Evolutionary conservation across 2,329 filamentous ascomycete species (phyloP), one percentile per base, ranked within the genome.

Genomic region (Arachnopeziza araneosa): DNA sequence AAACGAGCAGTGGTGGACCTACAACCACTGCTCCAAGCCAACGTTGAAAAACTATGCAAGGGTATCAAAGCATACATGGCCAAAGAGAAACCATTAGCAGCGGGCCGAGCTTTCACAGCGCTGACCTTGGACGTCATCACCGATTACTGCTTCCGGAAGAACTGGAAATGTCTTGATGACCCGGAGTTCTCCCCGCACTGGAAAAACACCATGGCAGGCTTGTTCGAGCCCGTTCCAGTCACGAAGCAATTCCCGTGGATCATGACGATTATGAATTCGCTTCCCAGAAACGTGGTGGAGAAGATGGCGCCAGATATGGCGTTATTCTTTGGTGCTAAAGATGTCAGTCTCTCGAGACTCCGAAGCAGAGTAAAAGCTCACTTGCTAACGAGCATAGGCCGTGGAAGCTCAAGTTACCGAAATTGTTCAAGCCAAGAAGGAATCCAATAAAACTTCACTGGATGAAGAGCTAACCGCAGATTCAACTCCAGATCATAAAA

Each of bases 111-210:
- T 10, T 67, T 63, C 54, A 58, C 58, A 44, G 66, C 59, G 54
- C 58, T 63, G 10, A 60, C 64, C 10, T 67, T 63, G 12, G 72
- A 74, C 62, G 63, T 70, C 12, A 68, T 73, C 48, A 71, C 67
- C 19, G 58, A 68, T 44, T 73, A 72, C 63, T 64, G 64, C 21
- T 67, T 72, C 23, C 71, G 64, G 26, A 53, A 63, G 10, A 63
- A 53, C 49, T 63, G 64, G 61, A 62, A 68, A 50, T 57, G 61
- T 54, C 60, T 69, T 10, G 65, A 69, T 30, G 59, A 53, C 26
- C 56, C 58, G 10, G 63, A 69, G 30, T 68, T 69, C 10, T 54
- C 52, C 9, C 52, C 52, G 19, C 23, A 26, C 7, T 54, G 52
- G 52, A 26, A 26, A 24, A 54, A 54, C 19, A 54, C 52, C 4